These are phyloP conservation scores for Hanseniaspora uvarum DNA, from an alignment of 1,139 yeast species.

Conservation along the genomic window DNA sequence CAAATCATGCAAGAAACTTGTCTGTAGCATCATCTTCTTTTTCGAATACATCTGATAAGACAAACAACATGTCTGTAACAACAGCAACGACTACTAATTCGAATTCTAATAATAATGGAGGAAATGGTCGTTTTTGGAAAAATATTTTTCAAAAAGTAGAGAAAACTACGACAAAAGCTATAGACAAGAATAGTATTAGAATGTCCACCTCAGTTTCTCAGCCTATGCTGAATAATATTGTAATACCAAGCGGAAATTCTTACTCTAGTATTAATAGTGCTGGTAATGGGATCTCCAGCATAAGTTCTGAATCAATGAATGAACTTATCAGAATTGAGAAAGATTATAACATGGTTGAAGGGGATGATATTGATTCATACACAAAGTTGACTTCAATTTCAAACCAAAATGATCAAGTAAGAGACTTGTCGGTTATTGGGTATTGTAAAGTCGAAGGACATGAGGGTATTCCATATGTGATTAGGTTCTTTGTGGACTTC, in stretches of 20 bases:
- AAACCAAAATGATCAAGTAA: not conserved
- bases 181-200: conserved; percentile 8
- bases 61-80: not conserved
- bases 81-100: not conserved
- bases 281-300: not conserved
- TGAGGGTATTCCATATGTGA: conserved; percentile 54
- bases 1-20: not conserved
- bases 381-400: not conserved
- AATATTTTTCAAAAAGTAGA: conserved; percentile 25
- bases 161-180: conserved; percentile 2
- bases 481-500: conserved; percentile 63
- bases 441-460: conserved; percentile 50
- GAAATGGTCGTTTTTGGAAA: conserved; percentile 31
- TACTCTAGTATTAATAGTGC: not conserved
- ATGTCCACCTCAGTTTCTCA: conserved; percentile 11
- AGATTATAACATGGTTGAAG: not conserved
- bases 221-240: not conserved
- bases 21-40: conserved; percentile 22
- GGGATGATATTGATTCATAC: not conserved
- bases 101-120: conserved; percentile 12
- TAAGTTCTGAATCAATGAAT: not conserved
- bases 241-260: not conserved
- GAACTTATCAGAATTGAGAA: not conserved
- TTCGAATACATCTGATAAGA: not conserved
- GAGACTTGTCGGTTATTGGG: conserved; percentile 38